Evolutionary conservation across 2,329 filamentous ascomycete species (phyloP).

Genomic region (Penicillium oxalicum): DNA sequence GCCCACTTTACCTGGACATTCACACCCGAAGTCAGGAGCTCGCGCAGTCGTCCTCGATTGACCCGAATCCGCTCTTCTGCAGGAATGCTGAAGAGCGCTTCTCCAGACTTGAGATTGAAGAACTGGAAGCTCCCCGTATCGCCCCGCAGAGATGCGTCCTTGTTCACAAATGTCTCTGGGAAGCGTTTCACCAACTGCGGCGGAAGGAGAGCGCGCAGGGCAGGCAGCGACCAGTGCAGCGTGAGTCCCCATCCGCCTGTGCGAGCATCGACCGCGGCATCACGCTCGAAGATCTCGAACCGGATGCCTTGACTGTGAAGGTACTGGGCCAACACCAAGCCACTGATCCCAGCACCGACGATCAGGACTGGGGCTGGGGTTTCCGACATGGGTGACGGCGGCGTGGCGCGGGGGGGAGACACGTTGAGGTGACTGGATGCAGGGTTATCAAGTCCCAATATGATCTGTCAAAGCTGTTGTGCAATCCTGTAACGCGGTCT

Average conservation of each 20-base stretch:
- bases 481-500: too few species aligned
- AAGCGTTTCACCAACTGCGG: slow-evolving; percentile 42
- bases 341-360: slow-evolving; percentile 40
- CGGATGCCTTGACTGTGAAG: slow-evolving; percentile 30
- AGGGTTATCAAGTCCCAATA: too few species aligned
- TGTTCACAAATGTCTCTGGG: slow-evolving; percentile 50
- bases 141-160: slow-evolving; percentile 45
- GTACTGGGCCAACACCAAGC: slow-evolving; percentile 39
- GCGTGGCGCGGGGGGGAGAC: not conserved
- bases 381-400: slow-evolving; percentile 12
- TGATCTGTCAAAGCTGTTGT: too few species aligned
- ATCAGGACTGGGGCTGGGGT: slow-evolving; percentile 39
- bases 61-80: slow-evolving; percentile 46
- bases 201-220: slow-evolving; percentile 49
- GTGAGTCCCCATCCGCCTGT: slow-evolving; percentile 59
- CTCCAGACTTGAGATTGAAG: slow-evolving; percentile 50
- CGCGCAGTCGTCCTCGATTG: slow-evolving; percentile 43
- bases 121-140: slow-evolving; percentile 49
- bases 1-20: slow-evolving; percentile 39
- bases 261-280: slow-evolving; percentile 42
- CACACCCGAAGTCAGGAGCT: slow-evolving; percentile 43
- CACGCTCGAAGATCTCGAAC: slow-evolving; percentile 39
- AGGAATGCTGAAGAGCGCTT: slow-evolving; percentile 42
- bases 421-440: not conserved
- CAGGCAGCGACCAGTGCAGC: slow-evolving; percentile 56